Evolutionary conservation across 345 rosid species (phyloP).

Genomic region (Acer saccharum): DNA sequence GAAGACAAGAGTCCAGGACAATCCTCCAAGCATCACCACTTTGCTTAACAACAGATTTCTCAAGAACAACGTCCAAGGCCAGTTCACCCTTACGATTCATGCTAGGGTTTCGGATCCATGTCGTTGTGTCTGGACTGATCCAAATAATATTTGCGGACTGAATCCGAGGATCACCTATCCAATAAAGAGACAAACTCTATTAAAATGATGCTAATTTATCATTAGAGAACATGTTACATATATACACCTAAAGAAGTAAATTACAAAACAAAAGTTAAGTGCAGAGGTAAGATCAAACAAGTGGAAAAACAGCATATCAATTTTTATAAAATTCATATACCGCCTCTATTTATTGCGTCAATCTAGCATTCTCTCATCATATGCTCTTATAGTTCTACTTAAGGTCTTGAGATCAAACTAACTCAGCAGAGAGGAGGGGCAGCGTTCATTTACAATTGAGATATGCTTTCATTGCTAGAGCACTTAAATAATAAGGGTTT

Average conservation of each 20-base stretch:
- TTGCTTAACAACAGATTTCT: constrained; percentile 69
- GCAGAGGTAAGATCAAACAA: not conserved
- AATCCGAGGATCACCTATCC: constrained; percentile 84
- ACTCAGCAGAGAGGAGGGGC: not conserved
- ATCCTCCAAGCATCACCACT: constrained; percentile 98
- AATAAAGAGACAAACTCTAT: constrained; percentile 19
- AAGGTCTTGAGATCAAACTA: not conserved
- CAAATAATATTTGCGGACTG: constrained; percentile 69
- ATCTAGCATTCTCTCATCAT: not conserved
- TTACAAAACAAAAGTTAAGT: not conserved
- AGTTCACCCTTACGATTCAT: constrained; percentile 60
- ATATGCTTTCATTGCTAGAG: not conserved
- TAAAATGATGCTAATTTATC: constrained; percentile 12
- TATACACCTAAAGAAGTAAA: not conserved
- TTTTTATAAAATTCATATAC: not conserved
- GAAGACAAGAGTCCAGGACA: constrained; percentile 83
- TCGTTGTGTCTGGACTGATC: constrained; percentile 67
- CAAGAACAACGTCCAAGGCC: constrained; percentile 74
- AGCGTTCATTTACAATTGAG: not conserved
- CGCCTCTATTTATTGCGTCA: not conserved
- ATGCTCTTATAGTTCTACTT: not conserved
- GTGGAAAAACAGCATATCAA: not conserved
- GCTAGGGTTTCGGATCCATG: constrained; percentile 69
- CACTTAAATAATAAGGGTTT: not conserved
- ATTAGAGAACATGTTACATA: not conserved